Conservation (phyloP, 768 basidiomycete genomes). For the Crucibulum laeve region DNA sequence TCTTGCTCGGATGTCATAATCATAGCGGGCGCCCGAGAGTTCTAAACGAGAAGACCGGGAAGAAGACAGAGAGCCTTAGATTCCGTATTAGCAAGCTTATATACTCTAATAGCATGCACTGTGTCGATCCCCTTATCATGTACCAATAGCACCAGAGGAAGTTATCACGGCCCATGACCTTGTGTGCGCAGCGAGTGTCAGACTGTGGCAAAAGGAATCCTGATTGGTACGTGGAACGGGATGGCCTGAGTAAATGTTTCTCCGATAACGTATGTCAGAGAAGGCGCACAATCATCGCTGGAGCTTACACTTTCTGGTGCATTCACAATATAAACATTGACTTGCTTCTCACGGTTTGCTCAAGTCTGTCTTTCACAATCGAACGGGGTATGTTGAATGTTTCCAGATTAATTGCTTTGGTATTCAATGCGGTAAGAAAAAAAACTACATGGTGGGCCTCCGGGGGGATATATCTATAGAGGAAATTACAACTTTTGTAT, state of each 20-base stretch:
- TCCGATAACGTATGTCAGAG: neutral
- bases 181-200: neutral
- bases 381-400: neutral
- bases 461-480: slow-evolving; percentile 8
- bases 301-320: too few species aligned
- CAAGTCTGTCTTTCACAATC: neutral
- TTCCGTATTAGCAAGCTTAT: too few species aligned
- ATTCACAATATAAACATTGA: neutral
- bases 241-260: neutral
- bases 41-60: too few species aligned
- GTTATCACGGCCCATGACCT: neutral
- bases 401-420: neutral
- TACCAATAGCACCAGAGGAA: neutral
- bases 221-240: neutral
- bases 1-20: too few species aligned
- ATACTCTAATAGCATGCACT: too few species aligned
- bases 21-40: neutral
- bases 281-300: neutral
- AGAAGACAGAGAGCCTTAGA: too few species aligned
- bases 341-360: neutral
- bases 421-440: neutral
- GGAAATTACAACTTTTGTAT: slow-evolving; percentile 74
- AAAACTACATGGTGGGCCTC: neutral
- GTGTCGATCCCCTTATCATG: neutral
- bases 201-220: neutral